Conservation (phyloP, 2,329 filamentous ascomycete genomes). For the Thielaviopsis euricoi region DNA sequence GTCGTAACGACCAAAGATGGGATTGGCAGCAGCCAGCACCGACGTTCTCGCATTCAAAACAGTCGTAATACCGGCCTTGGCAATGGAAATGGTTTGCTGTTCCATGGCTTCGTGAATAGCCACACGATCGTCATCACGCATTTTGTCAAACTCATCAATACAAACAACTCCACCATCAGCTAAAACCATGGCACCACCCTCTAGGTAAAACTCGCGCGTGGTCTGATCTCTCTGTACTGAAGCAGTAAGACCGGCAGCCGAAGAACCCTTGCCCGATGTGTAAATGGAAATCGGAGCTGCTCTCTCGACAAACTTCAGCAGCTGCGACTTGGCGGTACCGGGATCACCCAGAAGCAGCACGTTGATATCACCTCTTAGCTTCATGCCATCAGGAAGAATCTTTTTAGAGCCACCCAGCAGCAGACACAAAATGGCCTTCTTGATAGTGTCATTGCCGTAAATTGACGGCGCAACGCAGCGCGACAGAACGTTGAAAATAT, state of each 20-base stretch:
- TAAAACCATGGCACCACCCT: constrained; percentile 96
- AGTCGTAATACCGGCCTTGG: constrained; percentile 95
- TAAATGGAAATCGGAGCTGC: constrained; percentile 95
- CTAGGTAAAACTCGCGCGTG: constrained; percentile 91
- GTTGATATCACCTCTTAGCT: constrained; percentile 92
- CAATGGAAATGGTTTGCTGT: constrained; percentile 97
- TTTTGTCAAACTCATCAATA: constrained; percentile 99
- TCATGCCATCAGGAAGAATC: constrained; percentile 94
- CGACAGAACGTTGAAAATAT: constrained; percentile 82
- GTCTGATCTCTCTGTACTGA: constrained; percentile 87
- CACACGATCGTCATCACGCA: constrained; percentile 94
- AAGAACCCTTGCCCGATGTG: constrained; percentile 95
- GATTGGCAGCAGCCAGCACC: constrained; percentile 88
- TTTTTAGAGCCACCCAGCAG: constrained; percentile 94
- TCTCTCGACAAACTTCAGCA: constrained; percentile 95
- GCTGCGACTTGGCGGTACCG: constrained; percentile 92
- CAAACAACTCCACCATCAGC: constrained; percentile 94
- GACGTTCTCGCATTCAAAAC: constrained; percentile 93
- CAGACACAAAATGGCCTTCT: constrained; percentile 89
- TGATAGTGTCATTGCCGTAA: constrained; percentile 90
- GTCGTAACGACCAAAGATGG: constrained; percentile 94
- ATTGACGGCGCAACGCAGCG: constrained; percentile 94
- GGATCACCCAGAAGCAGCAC: constrained; percentile 92
- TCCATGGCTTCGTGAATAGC: constrained; percentile 99
- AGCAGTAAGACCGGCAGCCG: constrained; percentile 89